Evolutionary conservation across 495 filamentous ascomycete genomes (phyloP).

Genomic region (Lasiosphaeria ovina): DNA sequence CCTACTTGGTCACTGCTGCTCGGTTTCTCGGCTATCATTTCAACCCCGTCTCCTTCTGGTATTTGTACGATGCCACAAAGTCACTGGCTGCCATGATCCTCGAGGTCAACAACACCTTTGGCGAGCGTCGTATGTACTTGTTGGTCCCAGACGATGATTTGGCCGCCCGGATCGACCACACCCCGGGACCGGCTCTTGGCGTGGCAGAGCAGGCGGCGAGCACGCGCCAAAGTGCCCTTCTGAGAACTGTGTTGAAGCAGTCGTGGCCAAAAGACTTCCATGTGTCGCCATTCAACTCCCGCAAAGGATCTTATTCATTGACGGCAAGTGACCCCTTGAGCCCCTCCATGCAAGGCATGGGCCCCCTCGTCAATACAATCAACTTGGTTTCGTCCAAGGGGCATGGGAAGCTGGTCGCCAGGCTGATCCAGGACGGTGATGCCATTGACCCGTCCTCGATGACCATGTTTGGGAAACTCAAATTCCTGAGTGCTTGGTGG

Average conservation of each 20-base stretch:
- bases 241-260: slow-evolving; percentile 37
- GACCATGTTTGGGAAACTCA: slow-evolving; percentile 35
- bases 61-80: slow-evolving; percentile 61
- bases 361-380: slow-evolving; percentile 53
- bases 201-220: neutral
- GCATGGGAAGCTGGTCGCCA: slow-evolving; percentile 54
- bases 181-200: slow-evolving; percentile 1
- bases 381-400: slow-evolving; percentile 54
- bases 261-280: slow-evolving; percentile 69
- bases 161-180: slow-evolving; percentile 10
- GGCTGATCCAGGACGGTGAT: slow-evolving; percentile 46
- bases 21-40: slow-evolving; percentile 68
- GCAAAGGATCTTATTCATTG: slow-evolving; percentile 59
- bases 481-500: slow-evolving; percentile 56
- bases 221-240: slow-evolving; percentile 8
- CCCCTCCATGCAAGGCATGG: slow-evolving; percentile 31
- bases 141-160: slow-evolving; percentile 36
- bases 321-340: slow-evolving; percentile 54
- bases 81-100: slow-evolving; percentile 65
- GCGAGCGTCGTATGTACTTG: slow-evolving; percentile 65
- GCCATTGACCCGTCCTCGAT: slow-evolving; percentile 50
- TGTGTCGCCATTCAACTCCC: slow-evolving; percentile 70
- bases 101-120: slow-evolving; percentile 79
- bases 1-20: slow-evolving; percentile 69
- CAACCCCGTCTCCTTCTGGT: slow-evolving; percentile 80